Evolutionary conservation across 2,329 filamentous ascomycete genomes (phyloP).

Genomic region (Colletotrichum incanum): DNA sequence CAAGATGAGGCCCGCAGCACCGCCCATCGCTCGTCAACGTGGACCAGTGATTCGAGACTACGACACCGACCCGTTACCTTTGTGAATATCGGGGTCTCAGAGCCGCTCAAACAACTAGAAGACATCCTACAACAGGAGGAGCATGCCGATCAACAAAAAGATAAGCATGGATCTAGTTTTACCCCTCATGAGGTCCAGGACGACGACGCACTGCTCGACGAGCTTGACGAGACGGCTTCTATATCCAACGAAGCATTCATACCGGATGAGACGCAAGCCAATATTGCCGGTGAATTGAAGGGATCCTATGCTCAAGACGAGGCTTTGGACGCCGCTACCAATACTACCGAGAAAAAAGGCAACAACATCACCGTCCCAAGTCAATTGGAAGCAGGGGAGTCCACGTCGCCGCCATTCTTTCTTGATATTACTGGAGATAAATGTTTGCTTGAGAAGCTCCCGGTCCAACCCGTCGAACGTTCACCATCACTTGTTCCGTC

Average conservation of each 20-base stretch:
- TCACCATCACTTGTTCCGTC: constrained; percentile 44
- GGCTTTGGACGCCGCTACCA: background rate
- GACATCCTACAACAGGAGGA: constrained; percentile 43
- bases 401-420: constrained; percentile 51
- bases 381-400: background rate
- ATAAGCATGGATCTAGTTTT: background rate
- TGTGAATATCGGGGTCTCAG: constrained; percentile 67
- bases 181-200: background rate
- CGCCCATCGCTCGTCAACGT: constrained; percentile 55
- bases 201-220: background rate
- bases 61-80: constrained; percentile 67
- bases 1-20: constrained; percentile 48
- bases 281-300: background rate
- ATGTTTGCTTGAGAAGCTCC: constrained; percentile 23
- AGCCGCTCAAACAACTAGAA: constrained; percentile 63
- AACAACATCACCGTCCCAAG: background rate
- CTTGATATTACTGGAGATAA: constrained; percentile 56
- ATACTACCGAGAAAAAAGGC: background rate
- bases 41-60: constrained; percentile 59
- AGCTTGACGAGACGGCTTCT: background rate
- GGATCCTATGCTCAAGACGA: background rate
- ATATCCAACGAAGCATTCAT: background rate
- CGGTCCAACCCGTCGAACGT: background rate
- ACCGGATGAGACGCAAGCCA: background rate
- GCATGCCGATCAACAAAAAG: background rate